Conservation (phyloP, 768 basidiomycete genomes). For the Auricularia cornea region DNA sequence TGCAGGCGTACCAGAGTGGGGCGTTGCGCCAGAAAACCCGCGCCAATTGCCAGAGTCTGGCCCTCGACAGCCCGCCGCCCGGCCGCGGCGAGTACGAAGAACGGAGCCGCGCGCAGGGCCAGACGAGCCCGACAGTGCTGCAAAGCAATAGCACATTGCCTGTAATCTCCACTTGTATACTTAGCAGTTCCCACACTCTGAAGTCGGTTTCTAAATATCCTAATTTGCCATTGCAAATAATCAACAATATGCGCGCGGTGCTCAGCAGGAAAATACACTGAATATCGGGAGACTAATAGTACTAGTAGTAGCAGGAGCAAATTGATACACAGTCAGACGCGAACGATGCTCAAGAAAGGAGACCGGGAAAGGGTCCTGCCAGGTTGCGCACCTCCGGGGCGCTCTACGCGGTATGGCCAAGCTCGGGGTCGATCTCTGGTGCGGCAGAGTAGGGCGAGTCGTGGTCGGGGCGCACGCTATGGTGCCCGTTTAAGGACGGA, state of each 20-base stretch:
- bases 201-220: too few species aligned
- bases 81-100: background rate
- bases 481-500: background rate
- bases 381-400: too few species aligned
- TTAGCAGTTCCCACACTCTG: background rate
- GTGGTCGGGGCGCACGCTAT: background rate
- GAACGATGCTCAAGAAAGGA: too few species aligned
- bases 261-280: too few species aligned
- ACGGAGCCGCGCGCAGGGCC: background rate
- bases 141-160: background rate
- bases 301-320: too few species aligned
- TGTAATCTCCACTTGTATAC: background rate
- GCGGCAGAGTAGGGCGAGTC: background rate
- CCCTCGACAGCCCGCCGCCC: background rate
- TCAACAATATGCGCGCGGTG: too few species aligned
- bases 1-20: conserved; percentile 90
- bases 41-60: background rate
- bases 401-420: background rate
- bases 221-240: too few species aligned
- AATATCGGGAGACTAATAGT: too few species aligned
- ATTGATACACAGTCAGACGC: too few species aligned
- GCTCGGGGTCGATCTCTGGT: background rate
- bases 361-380: too few species aligned
- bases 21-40: conserved; percentile 49
- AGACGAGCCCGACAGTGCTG: background rate